Evolutionary conservation across 352 stramenopile species (phyloP), one percentile per base, ranked within the genome.

Genomic region (Phytophthora capsici): DNA sequence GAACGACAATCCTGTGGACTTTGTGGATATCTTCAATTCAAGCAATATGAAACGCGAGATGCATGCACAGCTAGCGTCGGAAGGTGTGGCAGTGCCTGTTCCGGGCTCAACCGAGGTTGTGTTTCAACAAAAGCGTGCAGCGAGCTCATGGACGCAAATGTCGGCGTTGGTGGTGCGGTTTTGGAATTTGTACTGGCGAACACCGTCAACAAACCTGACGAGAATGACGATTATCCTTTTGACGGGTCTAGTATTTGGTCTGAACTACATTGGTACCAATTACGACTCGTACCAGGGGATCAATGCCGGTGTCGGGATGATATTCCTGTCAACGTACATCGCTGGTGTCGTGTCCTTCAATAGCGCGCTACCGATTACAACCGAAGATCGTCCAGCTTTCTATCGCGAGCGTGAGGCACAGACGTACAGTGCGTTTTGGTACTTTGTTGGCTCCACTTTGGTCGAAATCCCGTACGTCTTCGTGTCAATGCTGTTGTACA

Each of bases 391-490:
- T 17, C 85, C 90, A 17, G 86, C 90, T 36, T 98, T 93, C 63
- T 97, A 98, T 19, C 76, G 90, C 4, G 77, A 86, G 47, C 82
- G 89, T 38, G 70, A 84, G 22, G 82, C 87, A 16, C 62, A 91
- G 53, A 96, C 94, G 58, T 98, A 98, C 63, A 77, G 85, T 46
- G 57, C 82, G 6, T 61, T 71, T n/a, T 80, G 85, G 62, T 92
- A 97, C 57, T 78, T 76, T 40, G 30, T 94, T 3, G 78, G 85
- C 1, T 32, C 84, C 2, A 98, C 92, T 1, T 71, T 98, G 8
- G 88, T 96, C 48, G 91, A 98, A 73, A 90, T 79, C 3, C 82
- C 85, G 12, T 96, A 96, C 64, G 75, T 96, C 20, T 59, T 93
- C 17, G 62, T 82, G 40, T 61, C 88, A 6, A 84, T 47, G 2